Percentiles rank a stretch among this genome's conserved stretches.
Evolutionary conservation across 2,329 filamentous ascomycete species (phyloP).

Genomic region (Trichocomaceae sp.): DNA sequence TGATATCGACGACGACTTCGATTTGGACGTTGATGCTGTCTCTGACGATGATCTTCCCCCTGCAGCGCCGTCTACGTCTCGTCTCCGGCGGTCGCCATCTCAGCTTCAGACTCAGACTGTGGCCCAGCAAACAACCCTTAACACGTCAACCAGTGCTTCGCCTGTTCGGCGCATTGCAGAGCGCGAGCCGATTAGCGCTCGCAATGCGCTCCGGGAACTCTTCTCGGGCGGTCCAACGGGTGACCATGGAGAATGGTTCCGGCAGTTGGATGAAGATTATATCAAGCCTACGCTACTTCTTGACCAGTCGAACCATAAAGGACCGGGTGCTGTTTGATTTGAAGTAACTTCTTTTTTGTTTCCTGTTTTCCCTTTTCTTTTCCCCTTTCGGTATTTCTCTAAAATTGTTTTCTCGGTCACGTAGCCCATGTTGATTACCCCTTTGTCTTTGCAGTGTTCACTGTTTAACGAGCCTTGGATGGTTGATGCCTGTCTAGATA

Average conservation of each 20-base stretch:
- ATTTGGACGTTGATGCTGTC: constrained; percentile 34
- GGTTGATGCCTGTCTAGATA: constrained; percentile 5
- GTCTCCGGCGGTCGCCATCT: constrained; percentile 32
- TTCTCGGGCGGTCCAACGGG: constrained; percentile 65
- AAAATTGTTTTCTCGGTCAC: background rate
- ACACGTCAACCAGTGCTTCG: constrained; percentile 22
- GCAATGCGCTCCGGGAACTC: constrained; percentile 71
- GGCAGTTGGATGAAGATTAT: constrained; percentile 89
- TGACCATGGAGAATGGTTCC: constrained; percentile 84
- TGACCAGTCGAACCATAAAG: constrained; percentile 54
- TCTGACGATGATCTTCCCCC: constrained; percentile 57
- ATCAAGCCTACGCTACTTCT: constrained; percentile 87
- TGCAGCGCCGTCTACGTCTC: constrained; percentile 37
- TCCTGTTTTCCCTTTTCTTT: background rate
- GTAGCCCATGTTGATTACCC: background rate
- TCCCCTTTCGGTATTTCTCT: background rate
- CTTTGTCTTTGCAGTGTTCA: constrained; percentile 2
- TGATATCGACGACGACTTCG: constrained; percentile 31
- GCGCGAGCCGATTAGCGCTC: constrained; percentile 54
- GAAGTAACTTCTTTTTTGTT: no score
- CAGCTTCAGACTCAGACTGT: constrained; percentile 23
- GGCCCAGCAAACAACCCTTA: constrained; percentile 3
- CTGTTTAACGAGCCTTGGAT: background rate
- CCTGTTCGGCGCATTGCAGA: constrained; percentile 24
- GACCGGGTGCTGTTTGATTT: constrained; percentile 20